phyloP scores from a whole-genome alignment of 768 basidiomycete genomes.

The Kwoniella newhampshirensis region DNA sequence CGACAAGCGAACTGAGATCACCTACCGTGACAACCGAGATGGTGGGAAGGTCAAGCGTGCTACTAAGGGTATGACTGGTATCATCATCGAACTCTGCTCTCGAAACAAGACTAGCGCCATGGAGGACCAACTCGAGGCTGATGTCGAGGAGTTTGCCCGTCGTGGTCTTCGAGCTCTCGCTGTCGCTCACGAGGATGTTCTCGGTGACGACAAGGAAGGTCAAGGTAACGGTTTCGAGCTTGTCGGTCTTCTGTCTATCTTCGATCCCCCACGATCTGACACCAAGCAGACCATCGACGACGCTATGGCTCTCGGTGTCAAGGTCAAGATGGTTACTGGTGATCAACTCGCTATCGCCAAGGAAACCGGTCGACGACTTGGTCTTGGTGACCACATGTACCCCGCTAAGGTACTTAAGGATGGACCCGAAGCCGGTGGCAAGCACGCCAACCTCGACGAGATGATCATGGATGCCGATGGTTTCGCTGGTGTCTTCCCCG shows the following conservation, averaged over 20 bases:
- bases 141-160: conserved; percentile 91
- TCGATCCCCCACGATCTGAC: conserved; percentile 94
- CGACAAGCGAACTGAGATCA: conserved; percentile 98
- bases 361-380: conserved; percentile 97
- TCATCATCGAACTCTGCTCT: conserved; percentile 94
- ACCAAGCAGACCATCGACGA: conserved; percentile 99
- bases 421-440: conserved; percentile 81
- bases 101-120: conserved; percentile 94
- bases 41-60: conserved; percentile 97
- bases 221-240: conserved; percentile 97
- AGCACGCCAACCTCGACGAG: conserved; percentile 81
- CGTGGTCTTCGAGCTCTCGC: conserved; percentile 98
- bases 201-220: conserved; percentile 74
- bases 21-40: conserved; percentile 81
- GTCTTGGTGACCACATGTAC: conserved; percentile 99
- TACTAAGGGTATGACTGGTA: conserved; percentile 99
- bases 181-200: conserved; percentile 89
- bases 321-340: conserved; percentile 99
- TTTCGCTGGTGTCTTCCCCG: conserved; percentile 98
- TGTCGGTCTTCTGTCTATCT: conserved; percentile 94
- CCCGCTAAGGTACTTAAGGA: conserved; percentile 98
- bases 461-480: conserved; percentile 99
- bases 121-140: conserved; percentile 85
- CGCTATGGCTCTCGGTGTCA: conserved; percentile 89
- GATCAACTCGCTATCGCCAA: conserved; percentile 99